Evolutionary conservation across 2,329 filamentous ascomycete species (phyloP).

Genomic region (Clonostachys chloroleuca): DNA sequence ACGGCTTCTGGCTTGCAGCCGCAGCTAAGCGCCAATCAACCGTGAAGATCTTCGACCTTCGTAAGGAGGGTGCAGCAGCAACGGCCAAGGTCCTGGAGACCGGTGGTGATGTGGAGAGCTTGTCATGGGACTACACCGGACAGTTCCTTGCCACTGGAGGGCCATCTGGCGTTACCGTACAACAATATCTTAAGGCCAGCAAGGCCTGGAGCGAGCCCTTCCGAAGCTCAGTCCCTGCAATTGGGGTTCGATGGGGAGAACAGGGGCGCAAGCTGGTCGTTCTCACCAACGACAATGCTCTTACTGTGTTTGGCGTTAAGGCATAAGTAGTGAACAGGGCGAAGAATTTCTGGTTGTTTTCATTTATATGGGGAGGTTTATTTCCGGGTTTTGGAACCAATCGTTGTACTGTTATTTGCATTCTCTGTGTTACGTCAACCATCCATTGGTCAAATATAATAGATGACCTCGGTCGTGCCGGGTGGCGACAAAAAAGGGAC

Average conservation of each 20-base stretch:
- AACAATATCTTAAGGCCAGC: conserved; percentile 80
- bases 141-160: conserved; percentile 87
- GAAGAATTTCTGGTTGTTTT: not conserved
- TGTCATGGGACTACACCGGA: conserved; percentile 92
- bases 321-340: conserved; percentile 21
- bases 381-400: not conserved
- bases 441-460: no score
- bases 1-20: conserved; percentile 92
- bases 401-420: no score
- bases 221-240: conserved; percentile 68
- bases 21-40: conserved; percentile 71
- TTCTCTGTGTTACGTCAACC: no score
- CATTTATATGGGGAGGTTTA: not conserved
- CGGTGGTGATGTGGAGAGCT: conserved; percentile 69
- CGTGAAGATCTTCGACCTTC: conserved; percentile 86
- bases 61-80: conserved; percentile 81
- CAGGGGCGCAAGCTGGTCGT: conserved; percentile 71
- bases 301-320: conserved; percentile 64
- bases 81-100: conserved; percentile 82
- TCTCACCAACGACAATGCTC: conserved; percentile 68
- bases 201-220: conserved; percentile 90
- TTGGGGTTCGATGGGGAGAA: conserved; percentile 73
- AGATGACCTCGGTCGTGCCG: no score
- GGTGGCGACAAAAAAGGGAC: no score
- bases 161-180: conserved; percentile 75